Percentiles rank a stretch among this genome's conserved stretches.
phyloP scores from a whole-genome alignment of 73 alveolate species.

The Tetrahymena malaccensis region DNA sequence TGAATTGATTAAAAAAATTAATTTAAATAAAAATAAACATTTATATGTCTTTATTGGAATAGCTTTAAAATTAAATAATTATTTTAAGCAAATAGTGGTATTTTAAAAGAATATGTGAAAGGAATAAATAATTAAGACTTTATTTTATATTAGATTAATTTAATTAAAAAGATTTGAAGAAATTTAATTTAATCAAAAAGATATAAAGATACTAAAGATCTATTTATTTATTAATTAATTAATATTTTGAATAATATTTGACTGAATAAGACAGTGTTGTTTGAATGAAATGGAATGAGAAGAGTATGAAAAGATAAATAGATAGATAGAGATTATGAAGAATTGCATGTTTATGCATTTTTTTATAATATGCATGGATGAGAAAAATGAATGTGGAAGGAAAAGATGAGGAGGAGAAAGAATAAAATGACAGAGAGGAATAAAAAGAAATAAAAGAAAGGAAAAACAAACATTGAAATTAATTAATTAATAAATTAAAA shows the following conservation, averaged over 20 bases:
- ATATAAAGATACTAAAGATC: not conserved
- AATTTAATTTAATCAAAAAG: not conserved
- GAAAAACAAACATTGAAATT: not conserved
- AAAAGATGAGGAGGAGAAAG: not conserved
- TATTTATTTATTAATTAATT: too few relatives aligned
- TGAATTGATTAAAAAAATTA: too few relatives aligned
- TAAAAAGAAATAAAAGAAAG: not conserved
- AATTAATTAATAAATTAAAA: not conserved
- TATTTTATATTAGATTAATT: not conserved
- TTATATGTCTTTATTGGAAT: too few relatives aligned
- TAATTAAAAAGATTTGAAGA: too few relatives aligned
- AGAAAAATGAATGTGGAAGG: not conserved
- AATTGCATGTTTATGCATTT: not conserved
- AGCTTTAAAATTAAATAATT: too few relatives aligned
- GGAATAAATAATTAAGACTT: too few relatives aligned
- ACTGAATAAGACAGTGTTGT: not conserved
- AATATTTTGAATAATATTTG: not conserved
- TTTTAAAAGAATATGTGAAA: too few relatives aligned
- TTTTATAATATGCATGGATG: not conserved
- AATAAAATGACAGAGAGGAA: not conserved
- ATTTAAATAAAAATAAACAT: too few relatives aligned
- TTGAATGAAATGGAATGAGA: not conserved
- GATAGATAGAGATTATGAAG: not conserved
- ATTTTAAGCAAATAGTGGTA: too few relatives aligned
- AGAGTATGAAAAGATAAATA: not conserved